Percentiles rank a stretch among this genome's conserved stretches.
Conservation (phyloP, 257 asterid genomes). For the Ocimum tenuiflorum region DNA sequence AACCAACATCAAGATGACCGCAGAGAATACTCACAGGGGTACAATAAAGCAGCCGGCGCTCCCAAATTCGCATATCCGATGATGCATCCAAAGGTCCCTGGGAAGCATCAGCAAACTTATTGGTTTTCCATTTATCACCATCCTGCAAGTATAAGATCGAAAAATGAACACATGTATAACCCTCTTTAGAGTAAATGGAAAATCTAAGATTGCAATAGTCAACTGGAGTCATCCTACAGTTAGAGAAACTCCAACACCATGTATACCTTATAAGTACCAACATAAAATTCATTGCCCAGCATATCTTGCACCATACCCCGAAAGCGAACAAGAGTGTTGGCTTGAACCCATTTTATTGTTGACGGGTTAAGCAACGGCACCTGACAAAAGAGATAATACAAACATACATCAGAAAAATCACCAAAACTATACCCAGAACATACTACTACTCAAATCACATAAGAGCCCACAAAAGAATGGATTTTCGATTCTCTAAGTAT, state of each 20-base stretch:
- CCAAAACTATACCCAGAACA: background rate
- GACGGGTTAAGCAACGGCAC: constrained; percentile 66
- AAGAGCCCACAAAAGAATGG: background rate
- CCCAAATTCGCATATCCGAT: constrained; percentile 65
- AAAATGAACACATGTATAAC: background rate
- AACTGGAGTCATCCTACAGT: background rate
- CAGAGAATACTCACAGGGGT: constrained; percentile 50
- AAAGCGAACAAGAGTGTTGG: constrained; percentile 76
- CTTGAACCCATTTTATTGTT: constrained; percentile 47
- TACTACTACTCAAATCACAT: background rate
- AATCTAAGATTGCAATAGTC: background rate
- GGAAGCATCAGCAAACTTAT: constrained; percentile 66
- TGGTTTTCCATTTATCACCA: constrained; percentile 73
- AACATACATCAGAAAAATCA: constrained; percentile 8
- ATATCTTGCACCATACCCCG: constrained; percentile 95
- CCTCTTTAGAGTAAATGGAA: background rate
- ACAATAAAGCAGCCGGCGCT: constrained; percentile 76
- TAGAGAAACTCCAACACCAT: background rate
- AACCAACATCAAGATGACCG: background rate
- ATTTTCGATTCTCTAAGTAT: background rate
- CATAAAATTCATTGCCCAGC: constrained; percentile 76
- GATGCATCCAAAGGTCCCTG: constrained; percentile 45
- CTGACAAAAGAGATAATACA: constrained; percentile 23
- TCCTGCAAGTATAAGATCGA: constrained; percentile 36
- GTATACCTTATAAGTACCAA: constrained; percentile 82